phyloP scores from a whole-genome alignment of 768 basidiomycete genomes.

The Hypholoma fasciculare region DNA sequence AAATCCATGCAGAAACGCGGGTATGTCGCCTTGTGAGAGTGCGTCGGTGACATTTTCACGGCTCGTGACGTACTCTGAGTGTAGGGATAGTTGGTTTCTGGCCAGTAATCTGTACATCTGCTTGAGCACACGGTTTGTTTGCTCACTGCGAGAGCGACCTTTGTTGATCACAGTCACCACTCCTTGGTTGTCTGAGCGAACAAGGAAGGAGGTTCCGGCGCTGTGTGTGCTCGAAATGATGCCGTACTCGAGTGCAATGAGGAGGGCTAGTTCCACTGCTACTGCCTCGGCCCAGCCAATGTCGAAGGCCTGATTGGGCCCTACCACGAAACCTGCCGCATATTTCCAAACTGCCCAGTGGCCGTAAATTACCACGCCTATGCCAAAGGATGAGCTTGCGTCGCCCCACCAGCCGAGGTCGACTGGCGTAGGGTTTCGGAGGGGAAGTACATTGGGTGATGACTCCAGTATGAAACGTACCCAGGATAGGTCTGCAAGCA shows the following conservation, averaged over 20 bases:
- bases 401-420: slow-evolving; percentile 32
- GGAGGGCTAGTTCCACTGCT: slow-evolving; percentile 25
- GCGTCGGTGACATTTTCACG: slow-evolving; percentile 14
- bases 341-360: slow-evolving; percentile 32
- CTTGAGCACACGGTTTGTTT: slow-evolving; percentile 17
- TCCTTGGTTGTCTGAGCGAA: slow-evolving; percentile 37
- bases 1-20: slow-evolving; percentile 9
- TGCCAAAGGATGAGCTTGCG: slow-evolving; percentile 38
- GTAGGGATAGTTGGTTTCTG: neutral
- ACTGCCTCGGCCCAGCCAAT: slow-evolving; percentile 31
- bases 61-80: slow-evolving; percentile 3
- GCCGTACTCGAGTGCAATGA: slow-evolving; percentile 2
- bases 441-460: slow-evolving; percentile 10
- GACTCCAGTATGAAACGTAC: slow-evolving; percentile 19
- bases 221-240: slow-evolving; percentile 3
- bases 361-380: slow-evolving; percentile 30
- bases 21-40: slow-evolving; percentile 16
- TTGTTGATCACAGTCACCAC: slow-evolving; percentile 28
- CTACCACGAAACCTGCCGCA: slow-evolving; percentile 8
- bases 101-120: slow-evolving; percentile 7
- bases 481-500: slow-evolving; percentile 31
- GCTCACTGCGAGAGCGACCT: slow-evolving; percentile 16
- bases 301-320: slow-evolving; percentile 9
- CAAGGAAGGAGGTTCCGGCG: slow-evolving; percentile 15
- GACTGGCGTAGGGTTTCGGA: slow-evolving; percentile 1